Base-by-base conservation (phyloP, 352 stramenopile genomes). In the Pythium sukuiense region DNA sequence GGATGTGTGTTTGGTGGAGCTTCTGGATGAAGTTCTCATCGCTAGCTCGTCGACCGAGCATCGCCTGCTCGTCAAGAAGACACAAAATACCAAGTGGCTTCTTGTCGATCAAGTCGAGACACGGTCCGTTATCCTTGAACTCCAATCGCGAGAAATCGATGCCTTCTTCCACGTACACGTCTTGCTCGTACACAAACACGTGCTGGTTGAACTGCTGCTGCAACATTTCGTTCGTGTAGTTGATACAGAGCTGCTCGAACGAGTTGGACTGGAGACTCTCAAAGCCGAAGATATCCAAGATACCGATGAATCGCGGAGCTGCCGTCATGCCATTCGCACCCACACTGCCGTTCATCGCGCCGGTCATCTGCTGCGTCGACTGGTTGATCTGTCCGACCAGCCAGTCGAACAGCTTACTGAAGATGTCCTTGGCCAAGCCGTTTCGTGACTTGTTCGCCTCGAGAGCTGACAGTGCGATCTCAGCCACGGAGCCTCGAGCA, bases 231-330 rank as follows among this genome's bases (percentile, higher is more conserved):
- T 98, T 98, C 49, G 89, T 97, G 74, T 97, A 98, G 77, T 98
- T 98, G 76, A 98, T 98, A 70, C 94, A 98, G 12, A 98, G 79
- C 65, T 99, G 96, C 76, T 98, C 94, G 57, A 98, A 98, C 20
- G 88, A 97, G 71, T 97, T 97, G 32, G 89, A 76, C 66, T 97
- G 81, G 59, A 99, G 87, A 43, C 81, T 94, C 76, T 99, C 97
- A 72, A 99, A 99, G 3, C 97, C 96, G 74, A 98, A 99, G 54
- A 99, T 98, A 79, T 99, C 97, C 46, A 99, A 74, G 45, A 99
- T 97, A 61, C 94, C 93, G 76, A 99, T 98, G 61, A 98, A 95
- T 50, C 85, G 89, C 27, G 75, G 74, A 6, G 81, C 72, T 5
- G 58, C 70, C 12, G 65, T 68, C 37, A 63, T 59, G 8, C 63